phyloP scores from a whole-genome alignment of 2,329 filamentous ascomycete genomes.

The Scolecobasidium constrictum region DNA sequence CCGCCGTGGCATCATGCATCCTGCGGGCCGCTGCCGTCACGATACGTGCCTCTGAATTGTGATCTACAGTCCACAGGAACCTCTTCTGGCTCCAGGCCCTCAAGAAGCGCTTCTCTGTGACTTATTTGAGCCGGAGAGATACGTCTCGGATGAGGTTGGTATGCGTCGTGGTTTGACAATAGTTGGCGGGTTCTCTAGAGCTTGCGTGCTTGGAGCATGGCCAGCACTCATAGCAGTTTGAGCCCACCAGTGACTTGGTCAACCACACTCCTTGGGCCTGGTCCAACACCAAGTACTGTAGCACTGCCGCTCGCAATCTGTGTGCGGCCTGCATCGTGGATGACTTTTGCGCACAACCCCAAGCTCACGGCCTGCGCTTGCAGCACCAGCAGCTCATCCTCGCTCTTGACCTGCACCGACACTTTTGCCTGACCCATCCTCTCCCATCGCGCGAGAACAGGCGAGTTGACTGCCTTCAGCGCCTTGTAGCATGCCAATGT shows the following conservation, averaged over 20 bases:
- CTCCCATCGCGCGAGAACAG: slow-evolving; percentile 77
- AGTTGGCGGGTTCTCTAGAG: no score
- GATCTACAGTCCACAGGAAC: no score
- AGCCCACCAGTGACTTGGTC: slow-evolving; percentile 76
- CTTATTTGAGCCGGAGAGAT: no score
- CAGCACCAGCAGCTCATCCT: slow-evolving; percentile 61
- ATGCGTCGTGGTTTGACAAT: no score
- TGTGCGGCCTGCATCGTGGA: slow-evolving; percentile 90
- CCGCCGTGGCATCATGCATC: no score
- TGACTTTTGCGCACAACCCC: slow-evolving; percentile 78
- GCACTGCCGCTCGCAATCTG: slow-evolving; percentile 91
- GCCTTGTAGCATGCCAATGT: slow-evolving; percentile 95
- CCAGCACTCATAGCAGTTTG: slow-evolving; percentile 67
- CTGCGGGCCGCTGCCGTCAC: no score
- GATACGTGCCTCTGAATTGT: no score
- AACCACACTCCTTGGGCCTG: slow-evolving; percentile 74
- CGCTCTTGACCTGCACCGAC: slow-evolving; percentile 72
- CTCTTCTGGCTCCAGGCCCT: no score
- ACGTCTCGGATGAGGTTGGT: no score
- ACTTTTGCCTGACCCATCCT: slow-evolving; percentile 81
- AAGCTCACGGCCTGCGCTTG: slow-evolving; percentile 72
- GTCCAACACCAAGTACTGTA: slow-evolving; percentile 69
- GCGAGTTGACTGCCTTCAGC: slow-evolving; percentile 44
- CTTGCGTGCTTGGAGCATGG: no score
- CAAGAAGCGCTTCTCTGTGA: no score